These are phyloP conservation scores for Westerdykella sp. DNA, from an alignment of 2,329 filamentous ascomycete species.

Conservation along the genomic window DNA sequence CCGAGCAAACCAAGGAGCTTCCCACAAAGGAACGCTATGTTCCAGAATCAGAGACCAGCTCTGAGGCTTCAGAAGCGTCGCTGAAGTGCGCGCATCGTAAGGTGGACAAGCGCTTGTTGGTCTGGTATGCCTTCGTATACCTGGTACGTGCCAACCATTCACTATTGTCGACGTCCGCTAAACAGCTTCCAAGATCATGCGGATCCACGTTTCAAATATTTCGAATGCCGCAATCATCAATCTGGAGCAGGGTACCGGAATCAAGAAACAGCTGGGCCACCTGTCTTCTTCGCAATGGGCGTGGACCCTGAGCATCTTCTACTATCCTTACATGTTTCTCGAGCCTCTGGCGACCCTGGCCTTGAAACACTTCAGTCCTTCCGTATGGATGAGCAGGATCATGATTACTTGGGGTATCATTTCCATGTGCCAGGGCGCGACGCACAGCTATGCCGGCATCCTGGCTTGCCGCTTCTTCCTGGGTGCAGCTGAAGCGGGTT, in stretches of 20 bases:
- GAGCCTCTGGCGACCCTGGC: conserved; percentile 21
- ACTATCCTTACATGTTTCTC: conserved; percentile 31
- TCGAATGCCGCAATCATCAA: conserved; percentile 35
- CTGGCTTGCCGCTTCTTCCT: conserved; percentile 40
- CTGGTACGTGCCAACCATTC: too few relatives aligned
- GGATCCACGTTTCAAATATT: conserved; percentile 29
- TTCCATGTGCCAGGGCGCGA: conserved; percentile 43
- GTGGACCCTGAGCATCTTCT: conserved; percentile 30
- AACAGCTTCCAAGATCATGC: conserved; percentile 22
- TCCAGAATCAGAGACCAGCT: conserved; percentile 8
- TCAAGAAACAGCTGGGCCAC: conserved; percentile 28
- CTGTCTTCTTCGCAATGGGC: conserved; percentile 29
- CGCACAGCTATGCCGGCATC: conserved; percentile 40
- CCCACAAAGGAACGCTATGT: conserved; percentile 6
- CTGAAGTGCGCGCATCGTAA: conserved; percentile 22
- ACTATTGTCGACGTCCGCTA: too few relatives aligned
- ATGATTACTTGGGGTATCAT: conserved; percentile 21
- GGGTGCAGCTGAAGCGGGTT: conserved; percentile 22
- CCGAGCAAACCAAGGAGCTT: conserved; percentile 4
- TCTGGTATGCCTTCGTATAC: conserved; percentile 26
- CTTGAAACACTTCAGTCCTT: conserved; percentile 16
- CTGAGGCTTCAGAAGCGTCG: conserved; percentile 7
- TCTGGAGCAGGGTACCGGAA: conserved; percentile 26
- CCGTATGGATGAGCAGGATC: conserved; percentile 19
- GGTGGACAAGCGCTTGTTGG: conserved; percentile 26